These are phyloP conservation scores for Amanita phalloides DNA, from an alignment of 768 basidiomycete species.

Conservation along the genomic window DNA sequence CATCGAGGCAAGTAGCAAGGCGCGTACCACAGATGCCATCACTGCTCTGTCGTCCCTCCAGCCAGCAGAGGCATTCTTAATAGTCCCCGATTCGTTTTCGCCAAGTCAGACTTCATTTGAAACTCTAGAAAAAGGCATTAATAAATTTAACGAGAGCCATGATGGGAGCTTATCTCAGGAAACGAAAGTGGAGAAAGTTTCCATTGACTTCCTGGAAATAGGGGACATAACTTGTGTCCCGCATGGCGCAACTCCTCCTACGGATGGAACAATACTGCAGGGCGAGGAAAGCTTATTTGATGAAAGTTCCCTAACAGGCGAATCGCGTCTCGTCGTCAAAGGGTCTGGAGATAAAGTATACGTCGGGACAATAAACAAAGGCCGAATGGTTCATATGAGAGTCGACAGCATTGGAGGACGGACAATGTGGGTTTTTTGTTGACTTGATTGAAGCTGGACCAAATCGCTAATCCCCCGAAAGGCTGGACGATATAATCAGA, in stretches of 20 bases:
- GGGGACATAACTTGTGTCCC: conserved; percentile 68
- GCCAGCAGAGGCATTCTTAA: conserved; percentile 50
- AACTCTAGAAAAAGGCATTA: conserved; percentile 17
- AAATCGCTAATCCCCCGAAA: conserved; percentile 12
- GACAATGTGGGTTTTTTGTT: conserved; percentile 45
- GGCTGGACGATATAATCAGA: conserved; percentile 65
- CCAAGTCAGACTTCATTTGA: conserved; percentile 3
- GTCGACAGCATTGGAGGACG: conserved; percentile 54
- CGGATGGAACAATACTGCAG: conserved; percentile 57
- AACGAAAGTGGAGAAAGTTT: conserved; percentile 26
- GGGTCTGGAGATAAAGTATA: conserved; percentile 51
- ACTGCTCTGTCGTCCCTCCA: conserved; percentile 54
- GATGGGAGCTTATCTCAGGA: conserved; percentile 9
- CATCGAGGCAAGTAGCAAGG: conserved; percentile 57
- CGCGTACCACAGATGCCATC: conserved; percentile 65
- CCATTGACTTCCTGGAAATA: conserved; percentile 64
- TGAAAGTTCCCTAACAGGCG: conserved; percentile 81
- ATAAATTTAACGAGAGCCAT: conserved; percentile 16
- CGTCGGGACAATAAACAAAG: conserved; percentile 70
- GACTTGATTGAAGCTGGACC: neutral
- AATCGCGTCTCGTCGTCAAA: conserved; percentile 56
- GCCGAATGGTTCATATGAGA: conserved; percentile 43
- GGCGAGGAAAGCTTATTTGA: conserved; percentile 46
- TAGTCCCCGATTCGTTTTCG: conserved; percentile 15
- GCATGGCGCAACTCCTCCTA: conserved; percentile 65